Evolutionary conservation across 495 filamentous ascomycete species (phyloP), one percentile per base, ranked within the genome.

Genomic region (Trichoderma reesei): DNA sequence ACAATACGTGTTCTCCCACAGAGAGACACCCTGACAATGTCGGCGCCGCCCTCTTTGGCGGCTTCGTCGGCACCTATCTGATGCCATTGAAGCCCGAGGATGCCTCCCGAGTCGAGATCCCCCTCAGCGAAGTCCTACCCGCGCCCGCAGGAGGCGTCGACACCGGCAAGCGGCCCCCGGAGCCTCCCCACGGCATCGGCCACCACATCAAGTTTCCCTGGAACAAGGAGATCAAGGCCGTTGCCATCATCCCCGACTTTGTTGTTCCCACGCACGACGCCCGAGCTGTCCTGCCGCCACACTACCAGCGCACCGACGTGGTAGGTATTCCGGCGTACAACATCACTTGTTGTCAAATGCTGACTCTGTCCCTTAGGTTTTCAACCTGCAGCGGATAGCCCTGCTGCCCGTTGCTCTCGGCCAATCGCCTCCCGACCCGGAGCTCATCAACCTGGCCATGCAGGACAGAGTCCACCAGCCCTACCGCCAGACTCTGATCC

Each of bases 21-120:
- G 93, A 98, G 75, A 86, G 93, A 36, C 94, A 98, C 75, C 94
- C 94, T 4, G 94, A 98, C 77, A 98, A 98, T 68, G 90, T 98
- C 39, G 95, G 90, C 65, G 94, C 94, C 0, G 91, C 93, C 1
- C 82, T 96, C 36, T 96, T 92, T 71, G 94, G 94, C 56, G 94
- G 94, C n/a, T 96, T 98, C 71, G 90, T 97, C 16, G 94, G 94
- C 37, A 95, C 91, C 9, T 97, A 97, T 68, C 82, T 97, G 56
- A 95, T 91, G 74, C 91, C 95, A 63, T 82, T 98, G 63, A 84
- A 88, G 63, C 88, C 90, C 5, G 88, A 88, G 73, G 92, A 97
- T 68, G 88, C 88, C 64, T 88, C 87, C 39, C 82, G 91, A 37
- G 90, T 85, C 63, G 92, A 97, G 78, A 96, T 98, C 68, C 93